Evolutionary conservation across 2,329 filamentous ascomycete genomes (phyloP).

Genomic region (Phoma herbarum): DNA sequence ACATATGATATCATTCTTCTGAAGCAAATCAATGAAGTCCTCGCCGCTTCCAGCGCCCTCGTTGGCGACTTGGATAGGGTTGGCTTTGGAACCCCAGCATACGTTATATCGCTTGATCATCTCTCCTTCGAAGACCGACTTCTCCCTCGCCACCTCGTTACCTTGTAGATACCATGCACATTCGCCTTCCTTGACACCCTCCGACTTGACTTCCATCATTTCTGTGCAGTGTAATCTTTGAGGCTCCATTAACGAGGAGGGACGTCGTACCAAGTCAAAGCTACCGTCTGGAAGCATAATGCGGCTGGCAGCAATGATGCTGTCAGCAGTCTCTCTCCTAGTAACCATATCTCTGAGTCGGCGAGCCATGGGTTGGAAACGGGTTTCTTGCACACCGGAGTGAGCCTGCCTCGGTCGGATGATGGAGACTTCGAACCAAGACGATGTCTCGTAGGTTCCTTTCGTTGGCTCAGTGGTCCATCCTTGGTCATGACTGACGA

Average conservation of each 20-base stretch:
- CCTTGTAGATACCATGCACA: constrained; percentile 35
- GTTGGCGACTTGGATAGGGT: constrained; percentile 14
- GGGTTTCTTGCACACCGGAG: neutral
- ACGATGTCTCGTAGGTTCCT: constrained; percentile 30
- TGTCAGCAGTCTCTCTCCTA: neutral
- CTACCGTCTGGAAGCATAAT: constrained; percentile 23
- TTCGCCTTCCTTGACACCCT: constrained; percentile 20
- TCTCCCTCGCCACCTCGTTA: constrained; percentile 28
- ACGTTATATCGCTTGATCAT: constrained; percentile 25
- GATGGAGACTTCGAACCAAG: constrained; percentile 2
- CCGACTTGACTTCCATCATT: constrained; percentile 18
- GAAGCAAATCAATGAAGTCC: constrained; percentile 26
- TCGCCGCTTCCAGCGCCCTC: constrained; percentile 27
- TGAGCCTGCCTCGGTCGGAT: neutral
- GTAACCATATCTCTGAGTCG: neutral
- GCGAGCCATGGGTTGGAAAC: neutral
- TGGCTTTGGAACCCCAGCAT: constrained; percentile 24
- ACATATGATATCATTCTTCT: constrained; percentile 27
- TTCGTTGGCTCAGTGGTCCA: constrained; percentile 27
- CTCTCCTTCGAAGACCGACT: constrained; percentile 24
- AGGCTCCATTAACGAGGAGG: constrained; percentile 16
- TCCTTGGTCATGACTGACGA: constrained; percentile 36
- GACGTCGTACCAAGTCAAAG: constrained; percentile 17
- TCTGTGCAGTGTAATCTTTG: constrained; percentile 23
- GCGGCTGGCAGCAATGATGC: neutral